phyloP scores from a whole-genome alignment of 495 filamentous ascomycete genomes.

The Terfezia boudieri region DNA sequence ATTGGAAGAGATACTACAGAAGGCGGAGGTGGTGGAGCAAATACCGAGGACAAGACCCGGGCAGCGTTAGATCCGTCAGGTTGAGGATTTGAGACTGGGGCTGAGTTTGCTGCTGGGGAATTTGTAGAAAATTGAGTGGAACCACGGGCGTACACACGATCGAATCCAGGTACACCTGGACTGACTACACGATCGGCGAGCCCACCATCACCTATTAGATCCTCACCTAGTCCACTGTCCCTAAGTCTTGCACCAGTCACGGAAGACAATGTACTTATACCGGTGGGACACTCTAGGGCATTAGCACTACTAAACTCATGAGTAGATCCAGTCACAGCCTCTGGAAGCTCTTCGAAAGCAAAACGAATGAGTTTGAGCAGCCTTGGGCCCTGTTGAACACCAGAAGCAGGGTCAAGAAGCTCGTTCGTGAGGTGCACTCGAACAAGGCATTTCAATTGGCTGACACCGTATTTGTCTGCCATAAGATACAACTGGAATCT shows the following conservation, averaged over 20 bases:
- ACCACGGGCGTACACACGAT: background rate
- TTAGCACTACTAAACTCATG: background rate
- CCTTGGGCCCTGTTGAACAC: constrained; percentile 10
- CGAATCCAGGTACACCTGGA: background rate
- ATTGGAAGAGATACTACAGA: background rate
- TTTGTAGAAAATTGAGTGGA: background rate
- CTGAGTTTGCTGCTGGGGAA: no score
- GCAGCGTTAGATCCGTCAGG: background rate
- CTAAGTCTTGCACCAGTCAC: background rate
- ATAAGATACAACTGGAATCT: constrained; percentile 19
- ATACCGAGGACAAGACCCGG: background rate
- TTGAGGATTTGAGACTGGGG: no score
- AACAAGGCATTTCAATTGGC: constrained; percentile 19
- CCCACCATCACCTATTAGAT: background rate
- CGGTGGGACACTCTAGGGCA: background rate
- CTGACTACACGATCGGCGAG: background rate
- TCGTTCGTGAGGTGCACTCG: constrained; percentile 18
- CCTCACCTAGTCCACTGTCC: background rate
- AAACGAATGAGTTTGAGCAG: constrained; percentile 16
- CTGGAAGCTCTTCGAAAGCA: constrained; percentile 18
- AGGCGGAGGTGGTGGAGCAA: background rate
- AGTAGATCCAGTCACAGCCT: background rate
- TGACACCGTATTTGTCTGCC: constrained; percentile 19
- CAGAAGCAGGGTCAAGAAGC: constrained; percentile 15
- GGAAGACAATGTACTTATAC: background rate